Conservation (phyloP, 192 early-diverging fungal species). For the Diversispora eburnea region DNA sequence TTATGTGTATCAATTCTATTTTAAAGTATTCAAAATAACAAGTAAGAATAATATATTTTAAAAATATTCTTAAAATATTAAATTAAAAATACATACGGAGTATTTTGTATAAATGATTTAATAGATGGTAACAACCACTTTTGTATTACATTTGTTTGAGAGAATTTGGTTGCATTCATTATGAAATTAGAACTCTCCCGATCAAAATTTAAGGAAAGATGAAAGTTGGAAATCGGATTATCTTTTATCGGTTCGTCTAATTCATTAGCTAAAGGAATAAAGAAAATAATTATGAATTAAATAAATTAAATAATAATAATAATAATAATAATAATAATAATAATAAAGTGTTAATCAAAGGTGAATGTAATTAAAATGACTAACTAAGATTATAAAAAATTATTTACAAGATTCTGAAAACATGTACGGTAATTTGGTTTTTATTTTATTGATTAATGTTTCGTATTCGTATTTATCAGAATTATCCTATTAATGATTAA, state of each 20-base stretch:
- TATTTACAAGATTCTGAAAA: conserved; percentile 38
- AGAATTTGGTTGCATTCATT: conserved; percentile 44
- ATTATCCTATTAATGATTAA: conserved; percentile 21
- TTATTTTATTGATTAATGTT: conserved; percentile 34
- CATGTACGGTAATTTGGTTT: conserved; percentile 35
- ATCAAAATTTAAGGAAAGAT: conserved; percentile 34
- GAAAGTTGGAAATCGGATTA: conserved; percentile 33
- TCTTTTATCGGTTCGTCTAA: conserved; percentile 42
- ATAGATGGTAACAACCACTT: conserved; percentile 47
- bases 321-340: not conserved
- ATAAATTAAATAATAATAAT: no score
- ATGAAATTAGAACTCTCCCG: conserved; percentile 38
- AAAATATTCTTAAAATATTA: not conserved
- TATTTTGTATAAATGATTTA: conserved; percentile 46
- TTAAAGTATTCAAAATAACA: not conserved
- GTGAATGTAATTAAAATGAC: not conserved
- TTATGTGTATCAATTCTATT: conserved; percentile 62
- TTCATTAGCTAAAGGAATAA: conserved; percentile 33
- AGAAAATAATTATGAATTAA: not conserved
- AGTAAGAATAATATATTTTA: conserved; percentile 25
- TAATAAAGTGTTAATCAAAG: not conserved
- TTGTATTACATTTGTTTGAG: conserved; percentile 41
- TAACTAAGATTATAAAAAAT: no score
- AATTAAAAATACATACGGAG: conserved; percentile 10
- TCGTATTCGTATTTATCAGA: conserved; percentile 34